Conservation (phyloP, 1,284 basidiomycete species). For the Moniliella sp. region DNA sequence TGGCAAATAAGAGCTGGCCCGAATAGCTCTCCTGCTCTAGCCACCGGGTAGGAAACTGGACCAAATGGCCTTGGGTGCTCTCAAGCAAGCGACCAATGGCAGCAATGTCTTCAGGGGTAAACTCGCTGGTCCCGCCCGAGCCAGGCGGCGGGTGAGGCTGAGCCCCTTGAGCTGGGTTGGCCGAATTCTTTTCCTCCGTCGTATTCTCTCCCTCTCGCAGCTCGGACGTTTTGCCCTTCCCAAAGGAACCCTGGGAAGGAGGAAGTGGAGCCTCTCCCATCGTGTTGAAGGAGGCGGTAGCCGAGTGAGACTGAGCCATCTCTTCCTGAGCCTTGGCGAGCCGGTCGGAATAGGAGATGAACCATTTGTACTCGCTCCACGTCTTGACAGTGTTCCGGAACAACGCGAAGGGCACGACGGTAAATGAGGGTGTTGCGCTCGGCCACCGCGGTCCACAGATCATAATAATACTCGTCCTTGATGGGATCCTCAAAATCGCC, state of each 20-base stretch:
- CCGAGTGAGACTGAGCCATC: not conserved
- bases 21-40: constrained; percentile 22
- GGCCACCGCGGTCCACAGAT: constrained; percentile 21
- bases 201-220: not conserved
- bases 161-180: not conserved
- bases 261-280: too few relatives aligned
- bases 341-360: constrained; percentile 13
- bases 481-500: constrained; percentile 16
- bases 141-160: not conserved
- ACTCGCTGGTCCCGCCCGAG: not conserved
- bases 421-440: constrained; percentile 28
- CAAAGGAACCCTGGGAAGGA: too few relatives aligned
- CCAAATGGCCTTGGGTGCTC: constrained; percentile 15
- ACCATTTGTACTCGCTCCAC: constrained; percentile 29
- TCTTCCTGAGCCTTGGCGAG: constrained; percentile 5
- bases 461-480: constrained; percentile 17
- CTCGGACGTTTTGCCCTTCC: too few relatives aligned
- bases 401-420: constrained; percentile 28
- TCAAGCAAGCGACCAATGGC: constrained; percentile 24
- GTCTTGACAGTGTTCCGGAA: constrained; percentile 29
- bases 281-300: too few relatives aligned
- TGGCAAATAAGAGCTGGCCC: constrained; percentile 17
- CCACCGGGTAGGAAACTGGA: constrained; percentile 22
- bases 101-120: constrained; percentile 8
- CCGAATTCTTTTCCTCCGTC: not conserved